These are phyloP conservation scores for Leptographium radiaticola DNA, from an alignment of 2,329 filamentous ascomycete species.

Conservation along the genomic window DNA sequence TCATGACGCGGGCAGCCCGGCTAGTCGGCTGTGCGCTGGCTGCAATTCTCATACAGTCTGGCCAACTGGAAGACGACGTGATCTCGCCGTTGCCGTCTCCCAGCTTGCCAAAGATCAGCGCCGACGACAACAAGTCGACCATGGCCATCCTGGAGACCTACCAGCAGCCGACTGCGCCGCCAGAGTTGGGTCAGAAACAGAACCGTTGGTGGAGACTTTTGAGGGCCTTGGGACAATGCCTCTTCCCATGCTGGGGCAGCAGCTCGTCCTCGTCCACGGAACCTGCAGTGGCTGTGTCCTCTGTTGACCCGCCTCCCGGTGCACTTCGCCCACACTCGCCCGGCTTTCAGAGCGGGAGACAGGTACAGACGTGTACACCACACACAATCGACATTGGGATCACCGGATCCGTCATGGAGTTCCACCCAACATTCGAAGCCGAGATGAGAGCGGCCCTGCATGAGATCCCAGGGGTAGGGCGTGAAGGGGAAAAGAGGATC, in stretches of 20 bases:
- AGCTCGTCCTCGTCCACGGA: not conserved
- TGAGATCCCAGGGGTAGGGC: not conserved
- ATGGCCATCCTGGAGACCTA: not conserved
- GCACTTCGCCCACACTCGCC: not conserved
- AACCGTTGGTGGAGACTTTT: not conserved
- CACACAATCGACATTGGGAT: not conserved
- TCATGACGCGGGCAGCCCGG: conserved; percentile 77
- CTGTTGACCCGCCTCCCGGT: not conserved
- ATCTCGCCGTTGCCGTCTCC: not conserved
- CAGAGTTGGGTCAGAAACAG: not conserved
- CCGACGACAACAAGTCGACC: not conserved
- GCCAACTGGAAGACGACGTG: conserved; percentile 29
- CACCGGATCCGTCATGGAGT: not conserved
- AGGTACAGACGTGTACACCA: not conserved
- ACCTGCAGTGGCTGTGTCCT: not conserved
- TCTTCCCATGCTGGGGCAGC: not conserved
- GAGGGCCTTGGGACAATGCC: not conserved
- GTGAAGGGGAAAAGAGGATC: not conserved
- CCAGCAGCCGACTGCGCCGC: not conserved
- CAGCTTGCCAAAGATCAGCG: not conserved
- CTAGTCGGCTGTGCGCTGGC: conserved; percentile 82
- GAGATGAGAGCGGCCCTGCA: not conserved
- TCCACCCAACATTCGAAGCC: not conserved
- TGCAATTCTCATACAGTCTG: conserved; percentile 68
- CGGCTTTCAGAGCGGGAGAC: not conserved